These are phyloP conservation scores for Fusarium temperatum DNA, from an alignment of 2,329 filamentous ascomycete species.

Conservation along the genomic window DNA sequence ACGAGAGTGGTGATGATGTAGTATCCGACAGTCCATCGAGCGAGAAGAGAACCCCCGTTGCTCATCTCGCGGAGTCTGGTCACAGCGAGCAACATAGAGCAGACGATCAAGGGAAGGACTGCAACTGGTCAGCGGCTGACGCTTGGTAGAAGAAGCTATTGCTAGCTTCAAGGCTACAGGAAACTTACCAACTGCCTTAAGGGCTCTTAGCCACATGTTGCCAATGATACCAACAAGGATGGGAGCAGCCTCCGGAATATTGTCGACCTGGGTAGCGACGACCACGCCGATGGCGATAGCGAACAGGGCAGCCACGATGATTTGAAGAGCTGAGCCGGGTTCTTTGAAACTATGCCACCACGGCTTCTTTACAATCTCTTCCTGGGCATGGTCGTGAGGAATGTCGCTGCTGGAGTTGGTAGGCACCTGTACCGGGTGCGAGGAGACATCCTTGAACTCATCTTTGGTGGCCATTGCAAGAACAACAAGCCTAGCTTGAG, in stretches of 20 bases:
- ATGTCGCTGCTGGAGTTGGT: conserved; percentile 27
- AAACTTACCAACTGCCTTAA: conserved; percentile 57
- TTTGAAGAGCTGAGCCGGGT: conserved; percentile 59
- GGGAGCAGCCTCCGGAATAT: conserved; percentile 53
- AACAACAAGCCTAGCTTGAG: conserved; percentile 16
- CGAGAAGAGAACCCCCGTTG: conserved; percentile 53
- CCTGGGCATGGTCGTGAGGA: conserved; percentile 15
- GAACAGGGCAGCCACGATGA: conserved; percentile 57
- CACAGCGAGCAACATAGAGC: conserved; percentile 61
- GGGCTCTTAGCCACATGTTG: conserved; percentile 58
- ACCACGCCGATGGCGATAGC: conserved; percentile 60
- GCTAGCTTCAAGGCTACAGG: background rate
- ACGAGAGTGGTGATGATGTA: conserved; percentile 60
- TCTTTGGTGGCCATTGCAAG: conserved; percentile 30
- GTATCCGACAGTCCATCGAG: conserved; percentile 59
- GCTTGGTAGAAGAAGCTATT: background rate
- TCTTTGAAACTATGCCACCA: conserved; percentile 51
- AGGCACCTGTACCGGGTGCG: conserved; percentile 29
- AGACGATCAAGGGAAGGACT: conserved; percentile 62
- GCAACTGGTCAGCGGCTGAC: background rate
- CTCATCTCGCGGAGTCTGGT: conserved; percentile 58
- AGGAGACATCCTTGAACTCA: conserved; percentile 28
- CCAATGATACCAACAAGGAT: conserved; percentile 59
- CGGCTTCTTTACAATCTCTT: conserved; percentile 41
- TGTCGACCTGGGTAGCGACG: conserved; percentile 53